Percentiles rank a stretch among this genome's conserved stretches.
Evolutionary conservation across 345 rosid genomes (phyloP).

Genomic region (Carallia pectinifolia): DNA sequence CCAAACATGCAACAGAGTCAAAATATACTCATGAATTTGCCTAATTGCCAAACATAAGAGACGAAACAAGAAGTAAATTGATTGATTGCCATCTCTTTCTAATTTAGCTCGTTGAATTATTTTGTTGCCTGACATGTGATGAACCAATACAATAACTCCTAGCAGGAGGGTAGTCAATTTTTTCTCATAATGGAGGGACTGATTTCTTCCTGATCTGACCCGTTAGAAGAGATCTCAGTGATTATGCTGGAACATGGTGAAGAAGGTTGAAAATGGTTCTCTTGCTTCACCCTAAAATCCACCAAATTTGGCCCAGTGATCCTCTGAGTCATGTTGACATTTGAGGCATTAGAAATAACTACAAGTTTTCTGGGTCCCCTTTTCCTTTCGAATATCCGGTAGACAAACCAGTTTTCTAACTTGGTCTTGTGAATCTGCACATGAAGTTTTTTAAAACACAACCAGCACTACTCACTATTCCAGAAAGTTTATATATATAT

Average conservation of each 20-base stretch:
- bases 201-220: conserved; percentile 39
- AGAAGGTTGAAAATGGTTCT: conserved; percentile 48
- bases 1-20: background rate
- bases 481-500: background rate
- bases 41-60: background rate
- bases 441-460: conserved; percentile 14
- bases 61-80: conserved; percentile 11
- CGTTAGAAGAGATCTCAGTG: conserved; percentile 27
- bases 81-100: background rate
- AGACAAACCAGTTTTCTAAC: conserved; percentile 65
- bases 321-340: conserved; percentile 9
- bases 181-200: conserved; percentile 6
- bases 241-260: conserved; percentile 56
- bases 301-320: conserved; percentile 17
- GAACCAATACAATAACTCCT: background rate
- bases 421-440: conserved; percentile 36
- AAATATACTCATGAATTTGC: conserved; percentile 15
- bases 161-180: background rate
- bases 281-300: conserved; percentile 37
- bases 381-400: conserved; percentile 61
- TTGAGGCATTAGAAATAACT: conserved; percentile 10
- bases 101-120: background rate
- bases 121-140: background rate
- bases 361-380: conserved; percentile 27
- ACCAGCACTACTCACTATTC: background rate